A percentile compares a stretch with the other conserved stretches of the same genome.
Evolutionary conservation across 306 rosid species (phyloP).

Genomic region (Glycine latifolia): DNA sequence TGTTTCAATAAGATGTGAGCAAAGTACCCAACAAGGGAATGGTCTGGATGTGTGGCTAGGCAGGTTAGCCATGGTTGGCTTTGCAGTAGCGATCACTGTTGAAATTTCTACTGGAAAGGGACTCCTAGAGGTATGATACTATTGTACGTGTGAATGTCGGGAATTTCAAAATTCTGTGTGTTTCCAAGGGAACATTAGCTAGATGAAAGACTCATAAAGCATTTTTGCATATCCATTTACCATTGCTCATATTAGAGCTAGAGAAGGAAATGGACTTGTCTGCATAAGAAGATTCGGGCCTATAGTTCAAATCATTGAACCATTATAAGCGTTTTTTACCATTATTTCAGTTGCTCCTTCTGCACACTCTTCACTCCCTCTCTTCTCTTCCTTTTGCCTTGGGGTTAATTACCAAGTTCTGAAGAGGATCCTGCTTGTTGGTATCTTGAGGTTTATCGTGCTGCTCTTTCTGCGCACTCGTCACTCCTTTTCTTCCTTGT

Average conservation of each 20-base stretch:
- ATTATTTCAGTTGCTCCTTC: background rate
- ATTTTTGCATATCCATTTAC: too few relatives aligned
- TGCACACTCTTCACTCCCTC: too few relatives aligned
- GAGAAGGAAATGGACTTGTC: background rate
- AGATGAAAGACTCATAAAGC: too few relatives aligned
- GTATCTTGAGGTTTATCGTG: too few relatives aligned
- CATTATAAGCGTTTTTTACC: background rate
- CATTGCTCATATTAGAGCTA: background rate
- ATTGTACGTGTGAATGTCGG: background rate
- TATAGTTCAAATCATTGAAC: background rate
- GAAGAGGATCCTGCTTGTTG: too few relatives aligned
- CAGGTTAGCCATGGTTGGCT: slow-evolving; percentile 84
- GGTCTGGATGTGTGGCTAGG: slow-evolving; percentile 84
- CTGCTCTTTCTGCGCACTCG: too few relatives aligned
- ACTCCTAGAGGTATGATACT: slow-evolving; percentile 74
- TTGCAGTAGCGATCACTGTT: slow-evolving; percentile 72
- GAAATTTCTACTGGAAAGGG: slow-evolving; percentile 91
- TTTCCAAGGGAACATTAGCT: background rate
- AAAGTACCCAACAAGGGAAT: slow-evolving; percentile 59
- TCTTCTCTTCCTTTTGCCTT: too few relatives aligned
- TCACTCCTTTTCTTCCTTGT: background rate
- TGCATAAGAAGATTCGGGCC: too few relatives aligned
- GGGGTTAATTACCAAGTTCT: too few relatives aligned
- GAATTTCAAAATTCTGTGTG: background rate
- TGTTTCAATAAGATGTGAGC: slow-evolving; percentile 79